phyloP scores from a whole-genome alignment of 1,284 basidiomycete species.

The Moesziomyces sp. region DNA sequence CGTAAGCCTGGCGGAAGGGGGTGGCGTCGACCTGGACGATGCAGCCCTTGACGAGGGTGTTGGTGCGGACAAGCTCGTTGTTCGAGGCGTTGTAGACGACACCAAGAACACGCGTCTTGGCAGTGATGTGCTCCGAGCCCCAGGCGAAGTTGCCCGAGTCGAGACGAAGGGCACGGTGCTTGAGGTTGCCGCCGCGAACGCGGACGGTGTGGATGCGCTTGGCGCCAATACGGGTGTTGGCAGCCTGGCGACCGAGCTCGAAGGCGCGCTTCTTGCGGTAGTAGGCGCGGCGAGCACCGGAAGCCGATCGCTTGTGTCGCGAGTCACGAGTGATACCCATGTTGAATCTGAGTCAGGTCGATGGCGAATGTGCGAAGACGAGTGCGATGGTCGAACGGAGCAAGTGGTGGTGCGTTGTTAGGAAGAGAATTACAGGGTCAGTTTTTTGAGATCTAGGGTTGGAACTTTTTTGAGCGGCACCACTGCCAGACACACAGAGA shows the following conservation, averaged over 20 bases:
- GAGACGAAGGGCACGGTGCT: slow-evolving; percentile 67
- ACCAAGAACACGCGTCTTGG: slow-evolving; percentile 67
- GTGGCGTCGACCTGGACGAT: slow-evolving; percentile 67
- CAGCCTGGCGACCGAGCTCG: slow-evolving; percentile 67
- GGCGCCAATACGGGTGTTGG: slow-evolving; percentile 67
- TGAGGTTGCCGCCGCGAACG: slow-evolving; percentile 67
- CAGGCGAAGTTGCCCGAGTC: slow-evolving; percentile 68
- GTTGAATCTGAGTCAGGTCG: slow-evolving; percentile 41
- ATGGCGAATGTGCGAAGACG: neutral
- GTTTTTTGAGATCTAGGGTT: slow-evolving; percentile 2
- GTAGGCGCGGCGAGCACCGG: slow-evolving; percentile 66
- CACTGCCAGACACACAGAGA: too few relatives aligned
- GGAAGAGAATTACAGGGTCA: slow-evolving; percentile 8
- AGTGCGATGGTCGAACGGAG: neutral
- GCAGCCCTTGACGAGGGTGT: slow-evolving; percentile 67
- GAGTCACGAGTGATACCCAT: slow-evolving; percentile 68
- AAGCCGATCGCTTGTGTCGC: slow-evolving; percentile 66
- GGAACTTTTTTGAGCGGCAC: too few relatives aligned
- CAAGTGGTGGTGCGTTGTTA: slow-evolving; percentile 3
- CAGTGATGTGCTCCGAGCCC: slow-evolving; percentile 68
- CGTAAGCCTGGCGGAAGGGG: slow-evolving; percentile 67
- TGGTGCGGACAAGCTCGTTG: slow-evolving; percentile 68
- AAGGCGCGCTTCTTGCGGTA: slow-evolving; percentile 68
- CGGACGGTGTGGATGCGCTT: slow-evolving; percentile 68
- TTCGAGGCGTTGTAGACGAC: slow-evolving; percentile 68